Conservation (phyloP, 768 basidiomycete genomes). For the Gloeopeniophorella convolvens region DNA sequence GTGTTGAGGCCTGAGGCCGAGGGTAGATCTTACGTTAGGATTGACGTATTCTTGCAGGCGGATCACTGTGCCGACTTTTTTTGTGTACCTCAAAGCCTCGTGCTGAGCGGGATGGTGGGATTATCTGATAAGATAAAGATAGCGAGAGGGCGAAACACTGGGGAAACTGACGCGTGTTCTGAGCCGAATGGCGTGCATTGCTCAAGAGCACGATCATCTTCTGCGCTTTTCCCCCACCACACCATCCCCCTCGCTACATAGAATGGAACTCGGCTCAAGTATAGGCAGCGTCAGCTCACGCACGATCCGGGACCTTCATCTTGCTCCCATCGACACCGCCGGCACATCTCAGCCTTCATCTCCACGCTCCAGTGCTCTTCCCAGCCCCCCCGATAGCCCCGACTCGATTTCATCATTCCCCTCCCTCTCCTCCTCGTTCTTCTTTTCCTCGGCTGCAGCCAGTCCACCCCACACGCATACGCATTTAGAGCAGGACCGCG, state of each 20-base stretch:
- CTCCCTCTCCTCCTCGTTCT: constrained; percentile 67
- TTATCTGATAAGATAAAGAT: constrained; percentile 10
- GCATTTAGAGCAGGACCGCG: constrained; percentile 32
- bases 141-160: background rate
- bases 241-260: background rate
- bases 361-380: constrained; percentile 39
- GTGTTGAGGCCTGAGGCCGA: too few species aligned
- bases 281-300: constrained; percentile 12
- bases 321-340: constrained; percentile 6
- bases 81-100: background rate
- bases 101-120: background rate
- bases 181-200: too few species aligned
- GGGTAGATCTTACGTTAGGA: too few species aligned
- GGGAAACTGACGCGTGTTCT: too few species aligned
- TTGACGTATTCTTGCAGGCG: background rate
- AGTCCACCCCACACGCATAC: constrained; percentile 52
- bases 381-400: constrained; percentile 57
- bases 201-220: too few species aligned
- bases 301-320: constrained; percentile 15
- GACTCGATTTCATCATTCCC: constrained; percentile 65
- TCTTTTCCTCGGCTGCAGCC: constrained; percentile 68
- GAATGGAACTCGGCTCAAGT: constrained; percentile 14
- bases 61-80: too few species aligned
- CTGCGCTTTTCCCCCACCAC: background rate
- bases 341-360: constrained; percentile 38